Conservation (phyloP, 2,329 filamentous ascomycete species). For the Chrysoporthe puriensis region DNA sequence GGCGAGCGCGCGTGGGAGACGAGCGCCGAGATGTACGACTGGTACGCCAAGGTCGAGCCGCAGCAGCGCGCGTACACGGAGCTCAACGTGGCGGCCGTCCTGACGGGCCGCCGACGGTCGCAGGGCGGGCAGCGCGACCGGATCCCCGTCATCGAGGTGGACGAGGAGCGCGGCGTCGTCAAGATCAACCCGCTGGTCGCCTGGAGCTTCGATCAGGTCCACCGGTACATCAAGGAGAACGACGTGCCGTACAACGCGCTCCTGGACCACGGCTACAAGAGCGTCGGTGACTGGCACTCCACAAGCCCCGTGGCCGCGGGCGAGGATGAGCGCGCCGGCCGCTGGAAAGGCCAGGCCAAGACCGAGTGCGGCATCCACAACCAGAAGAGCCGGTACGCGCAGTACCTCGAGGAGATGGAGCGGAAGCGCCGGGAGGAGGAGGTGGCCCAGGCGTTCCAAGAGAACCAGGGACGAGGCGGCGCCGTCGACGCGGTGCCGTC, state of each 20-base stretch:
- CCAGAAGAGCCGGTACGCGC: slow-evolving; percentile 89
- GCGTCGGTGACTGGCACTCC: slow-evolving; percentile 96
- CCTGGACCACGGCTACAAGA: slow-evolving; percentile 95
- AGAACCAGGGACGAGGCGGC: slow-evolving; percentile 25
- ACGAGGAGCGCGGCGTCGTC: slow-evolving; percentile 83
- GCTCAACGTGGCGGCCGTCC: slow-evolving; percentile 83
- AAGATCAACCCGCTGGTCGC: slow-evolving; percentile 98
- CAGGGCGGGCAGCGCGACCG: slow-evolving; percentile 92
- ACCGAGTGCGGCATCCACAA: slow-evolving; percentile 99
- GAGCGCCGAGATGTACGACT: slow-evolving; percentile 90
- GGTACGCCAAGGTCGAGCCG: slow-evolving; percentile 95
- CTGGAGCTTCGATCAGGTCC: slow-evolving; percentile 90
- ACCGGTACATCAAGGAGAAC: slow-evolving; percentile 83
- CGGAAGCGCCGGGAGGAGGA: slow-evolving; percentile 38
- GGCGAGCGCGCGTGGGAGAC: slow-evolving; percentile 83
- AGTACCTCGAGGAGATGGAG: slow-evolving; percentile 78
- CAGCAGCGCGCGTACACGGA: slow-evolving; percentile 88
- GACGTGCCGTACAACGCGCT: slow-evolving; percentile 92
- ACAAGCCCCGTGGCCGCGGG: slow-evolving; percentile 86
- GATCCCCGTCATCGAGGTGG: slow-evolving; percentile 89
- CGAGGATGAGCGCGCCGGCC: slow-evolving; percentile 93
- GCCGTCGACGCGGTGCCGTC: slow-evolving; percentile 6
- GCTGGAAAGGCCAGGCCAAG: slow-evolving; percentile 96
- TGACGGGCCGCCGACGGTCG: slow-evolving; percentile 88
- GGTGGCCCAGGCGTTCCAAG: slow-evolving; percentile 29